Evolutionary conservation across 192 early-diverging fungal genomes (phyloP), one percentile per base, ranked within the genome.

Genomic region (Jimgerdemannia flammicorona): DNA sequence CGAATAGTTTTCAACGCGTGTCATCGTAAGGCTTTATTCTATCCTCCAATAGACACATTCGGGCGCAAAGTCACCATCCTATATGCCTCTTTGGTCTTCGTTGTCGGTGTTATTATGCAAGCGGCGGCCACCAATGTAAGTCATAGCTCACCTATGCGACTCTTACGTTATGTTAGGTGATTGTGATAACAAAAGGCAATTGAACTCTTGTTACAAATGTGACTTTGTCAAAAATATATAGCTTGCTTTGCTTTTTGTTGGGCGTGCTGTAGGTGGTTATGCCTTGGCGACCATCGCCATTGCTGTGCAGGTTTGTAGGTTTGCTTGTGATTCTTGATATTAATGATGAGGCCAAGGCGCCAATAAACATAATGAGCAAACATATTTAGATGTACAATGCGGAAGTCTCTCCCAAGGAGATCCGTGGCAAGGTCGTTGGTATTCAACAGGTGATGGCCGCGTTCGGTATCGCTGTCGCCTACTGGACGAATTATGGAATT

Each of bases 381-480:
- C 29, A 29, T 29, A 29, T 29, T 29, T 29, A 29, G 19, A 43
- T 83, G 8, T 83, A 83, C 73, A 87, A 91, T 71, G 88, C 93
- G 39, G 95, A 96, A 71, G 87, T 95, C 8, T 89, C 94, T 10
- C 93, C 93, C 8, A 83, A 92, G 59, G 80, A 87, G 29, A 92
- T 95, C 76, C 92, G 95, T 76, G 95, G 95, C 49, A 89, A 92
- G 39, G 86, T 96, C 39, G 90, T 94, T 66, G 88, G 91, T 43
- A 83, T 96, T 67, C 93, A 96, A 81, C 96, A 97, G 77, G 82
- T 91, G 70, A 91, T 91, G 88, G 88, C 89, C 76, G 90, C 86
- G 74, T 81, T 86, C 73, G 90, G 90, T 83, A 83, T 84, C n/a
- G 68, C 76, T 9, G 66, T 78, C 4, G 72, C 80, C 43, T 79